These are phyloP conservation scores for Tolypocladium cylindrosporum DNA, from an alignment of 2,329 filamentous ascomycete genomes.

Conservation along the genomic window DNA sequence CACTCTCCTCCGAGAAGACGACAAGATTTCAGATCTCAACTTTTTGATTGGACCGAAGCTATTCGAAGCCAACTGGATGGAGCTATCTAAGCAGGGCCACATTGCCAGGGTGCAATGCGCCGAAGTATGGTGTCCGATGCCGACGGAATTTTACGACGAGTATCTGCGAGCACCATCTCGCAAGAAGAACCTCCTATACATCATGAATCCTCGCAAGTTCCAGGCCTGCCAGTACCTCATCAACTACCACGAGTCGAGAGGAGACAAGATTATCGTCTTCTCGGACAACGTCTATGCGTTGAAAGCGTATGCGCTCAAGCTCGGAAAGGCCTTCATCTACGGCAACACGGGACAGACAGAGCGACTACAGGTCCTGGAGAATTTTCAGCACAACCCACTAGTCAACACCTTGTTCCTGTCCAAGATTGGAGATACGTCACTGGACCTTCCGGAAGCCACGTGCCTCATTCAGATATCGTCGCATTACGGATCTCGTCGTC, in stretches of 20 bases:
- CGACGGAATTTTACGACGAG: conserved; percentile 93
- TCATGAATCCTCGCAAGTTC: conserved; percentile 97
- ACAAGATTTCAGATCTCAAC: conserved; percentile 96
- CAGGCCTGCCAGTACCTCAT: conserved; percentile 98
- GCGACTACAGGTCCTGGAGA: conserved; percentile 77
- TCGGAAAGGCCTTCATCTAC: conserved; percentile 84
- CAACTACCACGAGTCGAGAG: conserved; percentile 87
- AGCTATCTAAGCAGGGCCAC: conserved; percentile 90
- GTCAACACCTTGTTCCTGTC: conserved; percentile 93
- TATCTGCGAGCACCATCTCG: conserved; percentile 62
- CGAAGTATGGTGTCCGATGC: conserved; percentile 99
- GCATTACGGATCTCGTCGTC: conserved; percentile 91
- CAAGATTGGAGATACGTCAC: conserved; percentile 96
- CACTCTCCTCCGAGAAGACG: conserved; percentile 88
- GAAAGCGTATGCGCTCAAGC: conserved; percentile 71
- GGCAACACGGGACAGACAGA: conserved; percentile 80
- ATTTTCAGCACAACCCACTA: conserved; percentile 85
- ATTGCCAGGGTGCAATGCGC: conserved; percentile 97
- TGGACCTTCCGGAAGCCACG: conserved; percentile 92
- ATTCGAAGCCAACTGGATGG: conserved; percentile 99
- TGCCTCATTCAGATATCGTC: conserved; percentile 96
- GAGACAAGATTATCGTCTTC: conserved; percentile 97
- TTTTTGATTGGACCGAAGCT: conserved; percentile 96
- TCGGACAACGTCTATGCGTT: conserved; percentile 95
- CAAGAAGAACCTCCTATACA: conserved; percentile 55